Base-by-base conservation (phyloP, 108 stramenopile genomes). In the Nitzschia putrida region DNA sequence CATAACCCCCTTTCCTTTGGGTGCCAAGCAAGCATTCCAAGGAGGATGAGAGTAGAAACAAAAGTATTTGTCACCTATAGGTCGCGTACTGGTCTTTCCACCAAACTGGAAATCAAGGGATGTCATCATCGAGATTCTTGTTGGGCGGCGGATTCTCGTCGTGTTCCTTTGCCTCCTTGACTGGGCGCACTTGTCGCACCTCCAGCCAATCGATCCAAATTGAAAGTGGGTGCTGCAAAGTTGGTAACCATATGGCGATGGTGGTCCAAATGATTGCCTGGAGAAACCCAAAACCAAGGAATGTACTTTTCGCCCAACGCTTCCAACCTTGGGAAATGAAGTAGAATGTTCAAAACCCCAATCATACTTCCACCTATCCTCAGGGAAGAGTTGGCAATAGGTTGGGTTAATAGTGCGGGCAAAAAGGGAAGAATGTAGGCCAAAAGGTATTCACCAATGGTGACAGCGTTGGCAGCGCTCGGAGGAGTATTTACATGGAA, bases 161-260 rank as follows among this genome's bases (percentile, higher is more conserved):
- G 29, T 34, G 4, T 34, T 4, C 1, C 29, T 4, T 4, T 34
- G 4, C 29, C 29, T 34, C 29, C 29, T 34, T 34, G 29, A 34
- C 29, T 34, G 29, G 29, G 4, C 4, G 29, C 4, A 34, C 29
- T 4, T 34, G 29, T 3, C 4, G 29, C 4, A 34, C 29, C 29
- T 34, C 29, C 29, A 34, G 4, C 29, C 53, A 69, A 39, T 16
- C 58, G 51, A 47, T 82, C 81, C 10, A 82, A n/a, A 53, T 78
- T 66, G 37, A 73, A 76, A 7, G 72, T 64, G 7, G 81, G 81
- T 13, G 81, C 61, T 23, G 81, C 76, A 66, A 70, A 82, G 39
- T 82, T 59, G 12, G 50, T 11, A 16, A 29, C 69, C 34, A 69
- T 13, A 23, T 70, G 69, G 18, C 73, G 65, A 60, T 82, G 81